These are phyloP conservation scores for Mycena vulgaris DNA, from an alignment of 768 basidiomycete species.

Conservation along the genomic window DNA sequence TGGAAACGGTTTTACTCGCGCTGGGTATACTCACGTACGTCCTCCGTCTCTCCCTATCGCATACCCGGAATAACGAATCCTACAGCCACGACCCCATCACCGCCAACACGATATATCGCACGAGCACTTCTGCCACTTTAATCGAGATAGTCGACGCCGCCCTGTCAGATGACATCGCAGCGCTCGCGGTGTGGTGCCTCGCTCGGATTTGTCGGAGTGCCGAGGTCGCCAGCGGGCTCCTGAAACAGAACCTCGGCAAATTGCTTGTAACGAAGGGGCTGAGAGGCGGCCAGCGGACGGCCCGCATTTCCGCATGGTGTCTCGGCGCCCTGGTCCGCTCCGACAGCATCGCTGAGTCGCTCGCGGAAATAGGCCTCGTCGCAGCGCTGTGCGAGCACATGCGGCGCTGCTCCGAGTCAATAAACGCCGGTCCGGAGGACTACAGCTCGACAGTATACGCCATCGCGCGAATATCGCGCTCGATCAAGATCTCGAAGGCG, in stretches of 20 bases:
- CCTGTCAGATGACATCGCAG: conserved; percentile 39
- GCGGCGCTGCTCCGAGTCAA: conserved; percentile 30
- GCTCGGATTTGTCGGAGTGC: conserved; percentile 41
- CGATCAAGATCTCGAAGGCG: conserved; percentile 46
- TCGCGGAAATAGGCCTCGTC: conserved; percentile 37
- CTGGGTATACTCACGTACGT: conserved; percentile 45
- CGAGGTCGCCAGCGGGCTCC: conserved; percentile 43
- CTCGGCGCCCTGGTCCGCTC: conserved; percentile 40
- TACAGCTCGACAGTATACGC: conserved; percentile 41
- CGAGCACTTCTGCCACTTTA: conserved; percentile 40
- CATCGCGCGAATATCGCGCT: conserved; percentile 43
- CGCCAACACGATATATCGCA: conserved; percentile 47
- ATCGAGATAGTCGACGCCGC: conserved; percentile 43
- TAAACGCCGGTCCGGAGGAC: conserved; percentile 37
- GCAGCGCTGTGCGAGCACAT: conserved; percentile 40
- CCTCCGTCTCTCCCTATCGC: not conserved
- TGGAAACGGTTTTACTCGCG: conserved; percentile 42
- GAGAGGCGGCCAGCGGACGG: conserved; percentile 33
- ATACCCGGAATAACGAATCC: not conserved
- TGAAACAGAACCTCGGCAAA: conserved; percentile 41
- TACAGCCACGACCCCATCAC: conserved; percentile 43
- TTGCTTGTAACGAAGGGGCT: conserved; percentile 40
- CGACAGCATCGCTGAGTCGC: conserved; percentile 43
- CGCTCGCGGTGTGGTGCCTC: conserved; percentile 45
- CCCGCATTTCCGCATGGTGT: conserved; percentile 44